Evolutionary conservation across 106 monocot species (phyloP).

Genomic region (Gastrodia elata): DNA sequence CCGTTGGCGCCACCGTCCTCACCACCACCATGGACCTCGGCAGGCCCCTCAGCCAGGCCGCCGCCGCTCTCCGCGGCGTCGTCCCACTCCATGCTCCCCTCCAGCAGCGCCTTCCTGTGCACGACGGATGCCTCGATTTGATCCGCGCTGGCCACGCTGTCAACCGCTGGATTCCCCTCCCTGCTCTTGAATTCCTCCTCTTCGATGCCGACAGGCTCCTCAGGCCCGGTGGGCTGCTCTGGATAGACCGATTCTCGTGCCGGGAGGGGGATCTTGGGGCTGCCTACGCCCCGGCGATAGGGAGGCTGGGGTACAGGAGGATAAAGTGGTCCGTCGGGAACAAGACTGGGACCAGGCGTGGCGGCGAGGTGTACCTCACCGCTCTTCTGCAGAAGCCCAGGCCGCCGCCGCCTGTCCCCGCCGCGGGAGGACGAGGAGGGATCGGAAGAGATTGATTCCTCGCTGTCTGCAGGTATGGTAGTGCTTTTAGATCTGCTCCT

Average conservation of each 20-base stretch:
- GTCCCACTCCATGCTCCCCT: slow-evolving; percentile 78
- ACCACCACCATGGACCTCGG: slow-evolving; percentile 61
- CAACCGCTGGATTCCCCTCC: slow-evolving; percentile 85
- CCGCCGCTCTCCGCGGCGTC: slow-evolving; percentile 65
- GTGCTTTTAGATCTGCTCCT: too few relatives aligned
- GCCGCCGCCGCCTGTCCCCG: background rate
- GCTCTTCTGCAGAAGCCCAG: slow-evolving; percentile 81
- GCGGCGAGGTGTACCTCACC: slow-evolving; percentile 78
- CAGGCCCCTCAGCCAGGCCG: slow-evolving; percentile 55
- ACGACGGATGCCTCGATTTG: slow-evolving; percentile 60
- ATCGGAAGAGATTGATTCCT: slow-evolving; percentile 1
- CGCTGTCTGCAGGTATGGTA: too few relatives aligned
- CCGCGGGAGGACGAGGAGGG: background rate
- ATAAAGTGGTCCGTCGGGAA: slow-evolving; percentile 83
- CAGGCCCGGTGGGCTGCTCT: slow-evolving; percentile 56
- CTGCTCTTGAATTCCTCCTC: slow-evolving; percentile 65
- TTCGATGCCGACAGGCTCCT: slow-evolving; percentile 80
- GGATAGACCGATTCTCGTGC: slow-evolving; percentile 95
- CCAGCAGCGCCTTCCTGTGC: slow-evolving; percentile 81
- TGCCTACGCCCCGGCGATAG: slow-evolving; percentile 42
- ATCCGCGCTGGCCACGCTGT: slow-evolving; percentile 86
- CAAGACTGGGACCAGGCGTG: slow-evolving; percentile 53
- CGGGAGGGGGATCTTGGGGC: slow-evolving; percentile 26
- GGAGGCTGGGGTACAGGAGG: slow-evolving; percentile 51
- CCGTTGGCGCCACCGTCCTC: slow-evolving; percentile 35